Conservation (phyloP, 805 yeast species). For the Myxozyma kluyveri region DNA sequence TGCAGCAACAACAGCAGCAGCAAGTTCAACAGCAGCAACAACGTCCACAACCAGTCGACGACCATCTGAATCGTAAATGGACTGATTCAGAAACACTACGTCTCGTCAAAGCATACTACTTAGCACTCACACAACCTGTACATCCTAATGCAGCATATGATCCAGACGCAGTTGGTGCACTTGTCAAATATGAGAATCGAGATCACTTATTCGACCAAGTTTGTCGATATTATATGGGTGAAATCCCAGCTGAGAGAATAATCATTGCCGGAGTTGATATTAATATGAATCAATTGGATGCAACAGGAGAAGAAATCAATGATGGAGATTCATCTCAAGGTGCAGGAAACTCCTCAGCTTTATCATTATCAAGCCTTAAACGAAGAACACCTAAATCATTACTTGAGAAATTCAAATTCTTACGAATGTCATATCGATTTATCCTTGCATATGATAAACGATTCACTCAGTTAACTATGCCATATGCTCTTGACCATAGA, state of each 20-base stretch:
- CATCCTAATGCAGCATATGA: slow-evolving; percentile 20
- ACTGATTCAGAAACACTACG: slow-evolving; percentile 24
- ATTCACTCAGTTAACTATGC: slow-evolving; percentile 9
- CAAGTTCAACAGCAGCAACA: not conserved
- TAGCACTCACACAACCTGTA: slow-evolving; percentile 23
- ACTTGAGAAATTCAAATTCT: slow-evolving; percentile 26
- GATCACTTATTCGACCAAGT: slow-evolving; percentile 25
- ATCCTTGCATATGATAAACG: slow-evolving; percentile 25
- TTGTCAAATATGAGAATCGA: slow-evolving; percentile 23
- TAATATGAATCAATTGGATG: not conserved
- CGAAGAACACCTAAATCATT: slow-evolving; percentile 26
- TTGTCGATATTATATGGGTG: slow-evolving; percentile 21
- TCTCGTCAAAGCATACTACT: slow-evolving; percentile 17
- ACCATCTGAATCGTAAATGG: slow-evolving; percentile 24
- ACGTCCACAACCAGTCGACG: slow-evolving; percentile 2
- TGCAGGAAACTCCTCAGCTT: not conserved
- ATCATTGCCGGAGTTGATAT: slow-evolving; percentile 2
- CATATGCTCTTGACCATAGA: slow-evolving; percentile 8
- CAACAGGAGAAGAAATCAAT: not conserved
- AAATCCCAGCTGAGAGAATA: not conserved
- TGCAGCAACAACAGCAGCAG: not conserved
- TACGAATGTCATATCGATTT: slow-evolving; percentile 25
- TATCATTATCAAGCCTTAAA: not conserved
- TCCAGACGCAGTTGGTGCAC: slow-evolving; percentile 6
- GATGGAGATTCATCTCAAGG: not conserved